Evolutionary conservation across 371 early-diverging fungal species (phyloP), one percentile per base, ranked within the genome.

Genomic region (Lichtheimia ramosa): DNA sequence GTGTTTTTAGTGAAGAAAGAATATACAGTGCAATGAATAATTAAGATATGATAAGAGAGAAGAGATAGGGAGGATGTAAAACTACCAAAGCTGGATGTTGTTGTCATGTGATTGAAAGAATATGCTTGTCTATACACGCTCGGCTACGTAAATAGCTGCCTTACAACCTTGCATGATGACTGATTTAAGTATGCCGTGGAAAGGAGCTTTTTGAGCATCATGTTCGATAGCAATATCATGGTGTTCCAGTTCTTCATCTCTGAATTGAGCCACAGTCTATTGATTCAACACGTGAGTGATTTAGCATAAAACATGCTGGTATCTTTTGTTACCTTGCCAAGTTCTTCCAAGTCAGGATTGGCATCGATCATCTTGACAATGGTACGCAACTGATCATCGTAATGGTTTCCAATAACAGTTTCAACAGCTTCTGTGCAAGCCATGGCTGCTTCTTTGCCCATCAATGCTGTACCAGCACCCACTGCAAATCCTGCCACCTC

Each of bases 341-440:
- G 65, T 21, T 86, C 84, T 7, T 65, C 79, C 43, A 90, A 64
- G 43, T 88, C 87, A 25, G 54, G 55, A 39, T 62, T 62, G 28
- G 52, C 28, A 13, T 87, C 83, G 28, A 64, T 64, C 18, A 91
- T 77, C 61, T 83, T 73, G 21, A 87, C 71, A 43, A 94, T 62
- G 49, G 91, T 89, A 25, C 94, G 77, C 42, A 94, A 62, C 69
- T 94, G 95, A 58, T 96, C 95, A 67, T 97, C 94, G 70, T 98
- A 98, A 65, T 98, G 98, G 43, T 88, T 77, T n/a, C 97, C 97
- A 73, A 98, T 97, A 15, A 92, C 93, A 0, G 96, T 95, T 73
- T 98, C 98, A 15, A 97, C 98, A 1, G 98, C 98, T 66, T 98
- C 98, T 0, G 98, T 98, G 73, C 96, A 96, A 3, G 96, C 94